Percentiles rank a stretch among this genome's conserved stretches.
phyloP scores from a whole-genome alignment of 2,329 filamentous ascomycete species.

The Clarireedia monteithiana region DNA sequence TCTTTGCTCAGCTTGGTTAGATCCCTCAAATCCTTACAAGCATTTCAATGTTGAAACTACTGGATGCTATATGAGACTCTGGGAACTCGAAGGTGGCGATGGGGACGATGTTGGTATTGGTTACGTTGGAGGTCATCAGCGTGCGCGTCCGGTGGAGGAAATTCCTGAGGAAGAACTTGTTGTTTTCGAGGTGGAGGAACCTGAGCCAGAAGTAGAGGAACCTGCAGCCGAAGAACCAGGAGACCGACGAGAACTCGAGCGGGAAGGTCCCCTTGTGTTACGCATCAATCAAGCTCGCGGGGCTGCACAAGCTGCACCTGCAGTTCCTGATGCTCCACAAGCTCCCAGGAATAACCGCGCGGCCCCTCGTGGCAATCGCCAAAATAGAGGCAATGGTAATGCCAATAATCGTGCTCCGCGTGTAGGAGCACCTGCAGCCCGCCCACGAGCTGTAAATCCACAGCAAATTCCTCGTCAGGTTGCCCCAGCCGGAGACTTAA shows the following conservation, averaged over 20 bases:
- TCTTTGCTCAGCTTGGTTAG: slow-evolving; percentile 81
- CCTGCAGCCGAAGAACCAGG: slow-evolving; percentile 8
- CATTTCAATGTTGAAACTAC: slow-evolving; percentile 74
- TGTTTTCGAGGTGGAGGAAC: slow-evolving; percentile 1
- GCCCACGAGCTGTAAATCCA: background rate
- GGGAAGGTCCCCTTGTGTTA: slow-evolving; percentile 29
- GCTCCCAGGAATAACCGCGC: slow-evolving; percentile 5
- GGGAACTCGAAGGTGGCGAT: slow-evolving; percentile 83
- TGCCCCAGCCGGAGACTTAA: slow-evolving; percentile 1
- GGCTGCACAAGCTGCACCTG: slow-evolving; percentile 15
- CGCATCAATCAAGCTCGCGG: slow-evolving; percentile 25
- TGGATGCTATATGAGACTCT: slow-evolving; percentile 75
- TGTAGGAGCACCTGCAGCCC: slow-evolving; percentile 8
- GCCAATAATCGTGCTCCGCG: slow-evolving; percentile 5
- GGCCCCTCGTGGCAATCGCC: background rate
- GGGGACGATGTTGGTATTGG: slow-evolving; percentile 34
- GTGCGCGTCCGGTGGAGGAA: slow-evolving; percentile 4
- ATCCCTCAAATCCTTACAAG: slow-evolving; percentile 70
- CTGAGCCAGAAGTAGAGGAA: slow-evolving; percentile 13
- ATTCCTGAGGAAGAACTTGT: slow-evolving; percentile 9
- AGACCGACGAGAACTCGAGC: slow-evolving; percentile 17
- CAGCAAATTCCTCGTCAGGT: background rate
- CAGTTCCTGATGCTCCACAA: slow-evolving; percentile 17
- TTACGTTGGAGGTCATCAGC: slow-evolving; percentile 16
- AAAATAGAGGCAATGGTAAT: background rate